Percentiles rank a stretch among this genome's conserved stretches.
These are phyloP conservation scores for Nakaseomyces glabratus DNA, from an alignment of 1,139 yeast species.

Conservation along the genomic window DNA sequence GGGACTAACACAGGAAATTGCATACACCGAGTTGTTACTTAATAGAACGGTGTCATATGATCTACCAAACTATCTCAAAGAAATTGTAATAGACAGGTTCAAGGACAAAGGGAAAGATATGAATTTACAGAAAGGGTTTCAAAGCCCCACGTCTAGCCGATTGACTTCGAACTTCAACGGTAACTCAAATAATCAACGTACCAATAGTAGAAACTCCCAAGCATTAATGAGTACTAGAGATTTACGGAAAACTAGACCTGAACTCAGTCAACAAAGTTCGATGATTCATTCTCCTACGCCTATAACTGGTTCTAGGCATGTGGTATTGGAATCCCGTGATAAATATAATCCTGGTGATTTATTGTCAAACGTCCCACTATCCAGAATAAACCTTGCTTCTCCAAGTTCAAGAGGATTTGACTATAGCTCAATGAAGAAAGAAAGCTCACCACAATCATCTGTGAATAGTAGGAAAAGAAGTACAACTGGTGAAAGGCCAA, in stretches of 20 bases:
- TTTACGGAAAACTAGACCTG: no score
- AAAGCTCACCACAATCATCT: conserved; percentile 1
- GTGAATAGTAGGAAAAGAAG: conserved; percentile 1
- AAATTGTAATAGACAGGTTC: conserved; percentile 46
- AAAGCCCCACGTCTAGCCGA: no score
- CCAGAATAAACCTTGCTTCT: conserved; percentile 37
- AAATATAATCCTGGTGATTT: conserved; percentile 76
- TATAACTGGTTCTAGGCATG: conserved; percentile 46
- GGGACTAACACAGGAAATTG: conserved; percentile 74
- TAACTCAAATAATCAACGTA: no score
- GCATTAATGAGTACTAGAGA: no score
- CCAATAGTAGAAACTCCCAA: no score
- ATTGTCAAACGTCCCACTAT: conserved; percentile 70
- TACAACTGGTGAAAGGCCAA: neutral
- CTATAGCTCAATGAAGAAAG: neutral
- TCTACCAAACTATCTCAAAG: conserved; percentile 52
- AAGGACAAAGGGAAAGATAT: conserved; percentile 11
- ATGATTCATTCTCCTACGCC: conserved; percentile 1
- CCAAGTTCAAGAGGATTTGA: conserved; percentile 6
- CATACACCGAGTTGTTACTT: conserved; percentile 63
- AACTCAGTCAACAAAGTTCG: neutral
- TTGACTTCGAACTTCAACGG: no score
- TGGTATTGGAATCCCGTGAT: conserved; percentile 50
- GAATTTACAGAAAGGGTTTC: no score
- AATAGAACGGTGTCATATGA: conserved; percentile 43